These are phyloP conservation scores for Prunus yedoensis DNA, from an alignment of 331 rosid genomes.

Conservation along the genomic window DNA sequence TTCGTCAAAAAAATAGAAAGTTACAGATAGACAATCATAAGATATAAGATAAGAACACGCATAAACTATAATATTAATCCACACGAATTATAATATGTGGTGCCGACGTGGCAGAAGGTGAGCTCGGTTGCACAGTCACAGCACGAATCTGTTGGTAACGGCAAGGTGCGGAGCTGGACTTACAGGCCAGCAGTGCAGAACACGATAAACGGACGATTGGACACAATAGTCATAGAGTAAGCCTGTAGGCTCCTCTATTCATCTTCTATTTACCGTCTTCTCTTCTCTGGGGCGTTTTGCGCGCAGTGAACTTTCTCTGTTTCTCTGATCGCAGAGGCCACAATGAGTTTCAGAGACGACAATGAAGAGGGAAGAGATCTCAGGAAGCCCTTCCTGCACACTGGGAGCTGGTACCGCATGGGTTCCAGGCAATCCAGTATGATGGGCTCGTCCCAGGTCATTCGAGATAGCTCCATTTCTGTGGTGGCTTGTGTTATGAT, in stretches of 20 bases:
- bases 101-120: background rate
- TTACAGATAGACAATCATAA: no score
- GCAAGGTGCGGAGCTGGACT: background rate
- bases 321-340: conserved; percentile 15
- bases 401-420: conserved; percentile 97
- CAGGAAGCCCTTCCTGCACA: conserved; percentile 84
- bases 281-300: conserved; percentile 4
- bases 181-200: background rate
- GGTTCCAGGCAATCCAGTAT: conserved; percentile 68
- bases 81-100: no score
- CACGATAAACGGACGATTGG: conserved; percentile 5
- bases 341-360: conserved; percentile 76
- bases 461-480: conserved; percentile 77
- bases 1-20: no score
- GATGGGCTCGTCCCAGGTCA: conserved; percentile 72
- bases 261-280: background rate
- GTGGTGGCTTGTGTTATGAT: conserved; percentile 87
- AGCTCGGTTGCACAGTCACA: background rate
- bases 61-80: no score
- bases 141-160: background rate
- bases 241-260: background rate
- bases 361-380: conserved; percentile 83
- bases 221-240: background rate
- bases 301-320: background rate
- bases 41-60: no score